These are phyloP conservation scores for Climacium dendroides DNA, from an alignment of 225 moss, liverwort and hornwort species.

Conservation along the genomic window DNA sequence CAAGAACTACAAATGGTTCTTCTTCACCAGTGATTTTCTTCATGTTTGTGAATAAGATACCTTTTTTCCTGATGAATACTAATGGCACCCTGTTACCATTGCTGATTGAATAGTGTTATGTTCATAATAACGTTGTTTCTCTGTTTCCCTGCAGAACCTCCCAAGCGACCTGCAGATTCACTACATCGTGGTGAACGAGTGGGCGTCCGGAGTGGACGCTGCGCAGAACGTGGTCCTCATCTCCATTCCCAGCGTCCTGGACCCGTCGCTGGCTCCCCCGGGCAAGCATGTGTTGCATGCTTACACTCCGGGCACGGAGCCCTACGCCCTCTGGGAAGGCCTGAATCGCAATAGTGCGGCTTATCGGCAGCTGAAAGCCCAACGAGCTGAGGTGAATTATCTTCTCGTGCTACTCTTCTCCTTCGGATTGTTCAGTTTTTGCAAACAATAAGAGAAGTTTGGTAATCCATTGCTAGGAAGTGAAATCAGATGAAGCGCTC, in stretches of 20 bases:
- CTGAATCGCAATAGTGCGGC: constrained; percentile 61
- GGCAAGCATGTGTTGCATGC: constrained; percentile 92
- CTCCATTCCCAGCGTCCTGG: constrained; percentile 85
- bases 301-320: constrained; percentile 91
- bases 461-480: background rate
- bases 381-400: constrained; percentile 62
- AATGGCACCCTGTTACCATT: background rate
- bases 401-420: background rate
- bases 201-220: constrained; percentile 83
- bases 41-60: background rate
- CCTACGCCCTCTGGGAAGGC: constrained; percentile 74
- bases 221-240: constrained; percentile 86
- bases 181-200: constrained; percentile 89
- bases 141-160: constrained; percentile 42
- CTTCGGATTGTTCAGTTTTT: background rate
- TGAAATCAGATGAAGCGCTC: background rate
- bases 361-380: constrained; percentile 62
- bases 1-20: background rate
- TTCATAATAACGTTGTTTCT: background rate
- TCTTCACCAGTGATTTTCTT: background rate
- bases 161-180: constrained; percentile 72
- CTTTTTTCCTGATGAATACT: background rate
- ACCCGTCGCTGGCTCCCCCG: constrained; percentile 72
- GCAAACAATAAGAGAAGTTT: background rate
- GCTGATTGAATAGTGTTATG: background rate